These are phyloP conservation scores for Thielaviopsis populi DNA, from an alignment of 2,329 filamentous ascomycete genomes.

Conservation along the genomic window DNA sequence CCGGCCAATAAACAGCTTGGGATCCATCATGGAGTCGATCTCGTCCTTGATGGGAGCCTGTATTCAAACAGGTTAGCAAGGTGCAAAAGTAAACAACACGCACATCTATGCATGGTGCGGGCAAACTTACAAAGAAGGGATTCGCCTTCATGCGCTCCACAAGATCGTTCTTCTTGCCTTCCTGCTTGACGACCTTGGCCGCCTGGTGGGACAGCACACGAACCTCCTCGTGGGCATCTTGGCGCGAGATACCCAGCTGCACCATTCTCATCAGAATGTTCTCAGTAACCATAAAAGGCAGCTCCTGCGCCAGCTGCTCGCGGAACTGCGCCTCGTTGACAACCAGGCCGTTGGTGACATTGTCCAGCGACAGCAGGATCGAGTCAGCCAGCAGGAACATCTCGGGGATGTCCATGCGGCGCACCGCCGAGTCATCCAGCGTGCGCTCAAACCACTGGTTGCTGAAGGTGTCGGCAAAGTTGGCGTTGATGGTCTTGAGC, in stretches of 20 bases:
- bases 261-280: constrained; percentile 63
- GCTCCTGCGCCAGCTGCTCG: constrained; percentile 52
- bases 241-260: constrained; percentile 53
- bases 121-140: constrained; percentile 47
- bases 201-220: constrained; percentile 69
- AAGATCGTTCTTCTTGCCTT: constrained; percentile 52
- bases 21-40: constrained; percentile 51
- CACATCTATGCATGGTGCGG: background rate
- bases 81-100: background rate
- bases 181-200: constrained; percentile 39
- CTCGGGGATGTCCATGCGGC: constrained; percentile 47
- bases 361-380: constrained; percentile 51
- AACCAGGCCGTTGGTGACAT: constrained; percentile 53
- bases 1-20: constrained; percentile 38
- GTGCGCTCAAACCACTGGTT: constrained; percentile 43
- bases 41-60: constrained; percentile 47
- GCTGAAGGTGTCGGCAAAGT: constrained; percentile 23
- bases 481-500: constrained; percentile 28
- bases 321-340: constrained; percentile 64
- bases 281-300: constrained; percentile 70
- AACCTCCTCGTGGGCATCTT: constrained; percentile 79
- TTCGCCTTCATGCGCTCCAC: constrained; percentile 59
- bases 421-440: constrained; percentile 61
- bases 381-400: constrained; percentile 53
- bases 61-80: background rate